Evolutionary conservation across 2,329 filamentous ascomycete species (phyloP).

Genomic region (Ophiostoma ulmi): DNA sequence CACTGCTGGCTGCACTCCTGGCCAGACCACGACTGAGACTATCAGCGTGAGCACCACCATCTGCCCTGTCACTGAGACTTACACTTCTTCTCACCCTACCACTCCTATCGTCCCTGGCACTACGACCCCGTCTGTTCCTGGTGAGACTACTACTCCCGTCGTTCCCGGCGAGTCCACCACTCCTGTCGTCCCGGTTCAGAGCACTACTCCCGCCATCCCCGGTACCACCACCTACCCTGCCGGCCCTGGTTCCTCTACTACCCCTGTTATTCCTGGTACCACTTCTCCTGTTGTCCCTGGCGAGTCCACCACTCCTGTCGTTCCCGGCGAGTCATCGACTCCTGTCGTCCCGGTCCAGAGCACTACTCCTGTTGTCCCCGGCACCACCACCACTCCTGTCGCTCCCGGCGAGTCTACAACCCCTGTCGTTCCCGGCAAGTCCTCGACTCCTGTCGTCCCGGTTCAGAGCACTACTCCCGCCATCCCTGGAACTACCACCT

Average conservation of each 20-base stretch:
- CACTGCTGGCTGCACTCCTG: constrained; percentile 30
- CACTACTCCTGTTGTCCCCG: background rate
- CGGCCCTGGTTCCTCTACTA: background rate
- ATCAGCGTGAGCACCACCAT: constrained; percentile 37
- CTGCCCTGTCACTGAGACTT: constrained; percentile 35
- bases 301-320: background rate
- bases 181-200: background rate
- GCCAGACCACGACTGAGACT: constrained; percentile 30
- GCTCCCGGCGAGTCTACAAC: background rate
- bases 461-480: background rate
- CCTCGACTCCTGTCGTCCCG: background rate
- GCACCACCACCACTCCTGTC: background rate
- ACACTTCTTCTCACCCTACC: constrained; percentile 3
- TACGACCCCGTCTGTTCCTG: background rate
- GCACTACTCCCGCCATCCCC: background rate
- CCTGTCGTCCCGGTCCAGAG: background rate
- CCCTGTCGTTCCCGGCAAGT: background rate
- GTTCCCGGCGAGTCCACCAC: background rate
- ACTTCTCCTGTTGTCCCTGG: background rate
- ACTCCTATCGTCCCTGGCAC: background rate
- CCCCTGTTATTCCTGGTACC: background rate
- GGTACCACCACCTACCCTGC: background rate
- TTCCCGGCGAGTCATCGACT: background rate
- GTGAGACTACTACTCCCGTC: background rate
- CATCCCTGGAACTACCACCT: background rate